Base-by-base conservation (phyloP, 2,329 filamentous ascomycete species). In the Davidsoniella neocaledoniae region DNA sequence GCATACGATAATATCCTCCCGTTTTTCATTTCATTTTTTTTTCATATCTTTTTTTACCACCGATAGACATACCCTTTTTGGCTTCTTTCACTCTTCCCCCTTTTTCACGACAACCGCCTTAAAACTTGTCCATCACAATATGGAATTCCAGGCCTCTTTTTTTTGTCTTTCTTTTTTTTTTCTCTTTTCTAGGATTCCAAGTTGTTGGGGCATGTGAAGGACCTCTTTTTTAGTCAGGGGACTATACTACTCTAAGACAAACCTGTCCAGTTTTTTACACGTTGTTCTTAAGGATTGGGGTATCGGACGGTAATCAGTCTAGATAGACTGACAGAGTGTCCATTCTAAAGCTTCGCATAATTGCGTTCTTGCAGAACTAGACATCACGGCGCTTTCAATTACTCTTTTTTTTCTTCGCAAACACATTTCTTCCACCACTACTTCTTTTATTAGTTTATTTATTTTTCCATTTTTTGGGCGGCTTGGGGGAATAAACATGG, bases 21-120 rank as follows among this genome's bases (percentile, higher is more conserved):
- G 17, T 25, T 21, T 39, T 52, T 41, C 21, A 36, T 42, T 51
- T 23, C 21, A 42, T 51, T 2, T 37, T 48, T 48, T 26, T n/a
- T 10, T 41, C 17, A 14, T 48, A 4, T 16, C 39, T 21, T 7
- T 10, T 10, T 33, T 12, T 36, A 14, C 26, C 7, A 38, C 16
- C 40, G 33, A 46, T 46, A 47, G 33, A 47, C 25, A 26, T 47
- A 12, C 12, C 12, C 2, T 33, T 10, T 33, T 33, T 3, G 29
- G 8, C 29, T 33, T 33, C 29, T n/a, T 25, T 40, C 5, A 46
- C 10, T 48, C 29, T 7, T 25, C 36, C 16, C 29, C 29, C 8
- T 12, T 33, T 23, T 33, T 12, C 4, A 33, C 29, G 29, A 33
- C 29, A 33, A 33, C 29, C 21, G 21, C 1, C 29, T 33, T 2